Percentiles rank a stretch among this genome's conserved stretches.
Conservation (phyloP, 169 alveolate species). For the Cryptosporidium sp. region DNA sequence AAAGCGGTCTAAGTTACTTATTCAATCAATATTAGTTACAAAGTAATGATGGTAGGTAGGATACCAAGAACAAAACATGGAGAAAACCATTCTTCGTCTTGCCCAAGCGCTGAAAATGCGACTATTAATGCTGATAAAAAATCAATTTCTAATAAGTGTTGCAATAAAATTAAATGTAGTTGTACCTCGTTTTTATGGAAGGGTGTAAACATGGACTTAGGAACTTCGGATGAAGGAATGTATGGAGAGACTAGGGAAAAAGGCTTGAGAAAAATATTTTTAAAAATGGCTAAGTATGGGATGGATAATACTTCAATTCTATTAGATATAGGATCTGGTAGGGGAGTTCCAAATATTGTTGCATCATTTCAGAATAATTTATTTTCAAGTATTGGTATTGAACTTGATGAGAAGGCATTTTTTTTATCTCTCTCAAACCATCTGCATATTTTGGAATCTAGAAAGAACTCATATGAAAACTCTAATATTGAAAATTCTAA, state of each 20-base stretch:
- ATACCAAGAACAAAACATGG: not conserved
- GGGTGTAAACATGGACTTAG: constrained; percentile 80
- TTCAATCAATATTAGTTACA: not conserved
- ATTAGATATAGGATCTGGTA: constrained; percentile 87
- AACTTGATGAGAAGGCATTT: constrained; percentile 73
- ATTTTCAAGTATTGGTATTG: constrained; percentile 83
- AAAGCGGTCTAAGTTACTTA: not conserved
- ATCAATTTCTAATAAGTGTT: constrained; percentile 3
- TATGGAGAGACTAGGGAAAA: constrained; percentile 86
- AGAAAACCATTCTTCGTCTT: not conserved
- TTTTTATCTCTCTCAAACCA: constrained; percentile 64
- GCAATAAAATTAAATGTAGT: constrained; percentile 13
- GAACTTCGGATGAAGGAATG: constrained; percentile 89
- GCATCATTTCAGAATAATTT: constrained; percentile 77
- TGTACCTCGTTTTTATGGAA: constrained; percentile 79
- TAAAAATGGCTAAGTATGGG: constrained; percentile 82
- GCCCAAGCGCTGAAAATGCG: not conserved
- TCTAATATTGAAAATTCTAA: constrained; percentile 56
- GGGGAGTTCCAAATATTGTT: constrained; percentile 87
- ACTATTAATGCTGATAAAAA: not conserved
- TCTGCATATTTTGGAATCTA: constrained; percentile 5
- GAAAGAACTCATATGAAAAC: constrained; percentile 68
- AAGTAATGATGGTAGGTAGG: not conserved
- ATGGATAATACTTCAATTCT: constrained; percentile 84
- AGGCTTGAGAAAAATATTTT: constrained; percentile 80